Percentiles rank a stretch among this genome's conserved stretches.
Conservation (phyloP, 1,139 yeast genomes). For the Geotrichum candidum region DNA sequence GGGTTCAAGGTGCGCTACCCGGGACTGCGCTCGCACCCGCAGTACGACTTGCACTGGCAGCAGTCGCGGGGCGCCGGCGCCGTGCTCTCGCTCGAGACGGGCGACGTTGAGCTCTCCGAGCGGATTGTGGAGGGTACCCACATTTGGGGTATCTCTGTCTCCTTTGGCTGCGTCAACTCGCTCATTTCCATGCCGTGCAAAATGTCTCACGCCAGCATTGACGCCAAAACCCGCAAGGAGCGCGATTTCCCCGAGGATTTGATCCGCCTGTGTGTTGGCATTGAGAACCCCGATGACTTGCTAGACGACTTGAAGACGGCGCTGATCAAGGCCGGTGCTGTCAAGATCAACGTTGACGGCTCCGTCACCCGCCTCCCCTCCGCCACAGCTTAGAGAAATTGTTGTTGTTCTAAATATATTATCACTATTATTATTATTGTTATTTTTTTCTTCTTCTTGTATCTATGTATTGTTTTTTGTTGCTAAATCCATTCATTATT, state of each 20-base stretch:
- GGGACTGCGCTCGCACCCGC: constrained; percentile 77
- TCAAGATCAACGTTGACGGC: constrained; percentile 19
- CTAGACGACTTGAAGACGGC: constrained; percentile 72
- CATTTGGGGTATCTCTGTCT: constrained; percentile 83
- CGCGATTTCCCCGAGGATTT: constrained; percentile 89
- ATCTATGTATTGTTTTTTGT: no score
- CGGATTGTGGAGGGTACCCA: constrained; percentile 69
- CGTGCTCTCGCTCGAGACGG: constrained; percentile 84
- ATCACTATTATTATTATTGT: no score
- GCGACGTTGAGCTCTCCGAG: constrained; percentile 60
- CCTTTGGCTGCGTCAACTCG: constrained; percentile 91
- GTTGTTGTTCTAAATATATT: no score
- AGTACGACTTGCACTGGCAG: constrained; percentile 67
- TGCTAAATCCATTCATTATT: no score
- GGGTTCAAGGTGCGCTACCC: constrained; percentile 73
- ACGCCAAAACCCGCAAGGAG: constrained; percentile 76
- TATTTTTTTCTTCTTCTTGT: no score
- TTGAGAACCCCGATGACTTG: constrained; percentile 57
- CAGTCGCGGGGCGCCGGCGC: constrained; percentile 87
- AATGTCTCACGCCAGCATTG: constrained; percentile 97
- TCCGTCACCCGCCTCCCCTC: constrained; percentile 3
- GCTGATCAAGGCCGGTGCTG: constrained; percentile 27
- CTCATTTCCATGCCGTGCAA: constrained; percentile 87
- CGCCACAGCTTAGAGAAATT: not conserved
- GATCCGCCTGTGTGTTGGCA: constrained; percentile 83